Percentiles rank a stretch among this genome's conserved stretches.
phyloP scores from a whole-genome alignment of 2,329 filamentous ascomycete genomes.

The Neophaeococcomyces mojaviensis region DNA sequence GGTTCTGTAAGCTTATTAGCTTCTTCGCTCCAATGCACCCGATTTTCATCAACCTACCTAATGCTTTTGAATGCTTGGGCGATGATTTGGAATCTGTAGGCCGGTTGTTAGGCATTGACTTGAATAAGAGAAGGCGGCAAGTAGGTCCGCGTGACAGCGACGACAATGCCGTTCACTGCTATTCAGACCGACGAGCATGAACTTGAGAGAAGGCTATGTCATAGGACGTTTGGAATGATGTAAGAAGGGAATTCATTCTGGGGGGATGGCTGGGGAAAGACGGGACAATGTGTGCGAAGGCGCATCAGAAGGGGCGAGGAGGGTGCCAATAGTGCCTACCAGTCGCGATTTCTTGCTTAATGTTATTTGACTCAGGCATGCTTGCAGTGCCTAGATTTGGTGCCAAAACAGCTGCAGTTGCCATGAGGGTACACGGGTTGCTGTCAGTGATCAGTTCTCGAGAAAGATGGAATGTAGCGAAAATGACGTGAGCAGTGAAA shows the following conservation, averaged over 20 bases:
- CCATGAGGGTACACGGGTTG: slow-evolving; percentile 18
- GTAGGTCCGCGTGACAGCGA: slow-evolving; percentile 25
- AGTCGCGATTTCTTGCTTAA: slow-evolving; percentile 1
- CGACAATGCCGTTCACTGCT: background rate
- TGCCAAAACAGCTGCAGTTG: slow-evolving; percentile 8
- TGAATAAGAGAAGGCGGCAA: slow-evolving; percentile 22
- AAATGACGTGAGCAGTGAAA: background rate
- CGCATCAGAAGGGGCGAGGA: slow-evolving; percentile 21
- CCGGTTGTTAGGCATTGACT: too few relatives aligned
- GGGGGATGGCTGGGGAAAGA: slow-evolving; percentile 22
- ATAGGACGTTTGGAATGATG: background rate
- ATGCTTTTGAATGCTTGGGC: too few relatives aligned
- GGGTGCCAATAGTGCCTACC: slow-evolving; percentile 5
- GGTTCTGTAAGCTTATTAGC: too few relatives aligned
- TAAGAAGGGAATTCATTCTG: background rate
- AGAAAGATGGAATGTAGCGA: slow-evolving; percentile 7
- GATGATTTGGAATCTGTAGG: too few relatives aligned
- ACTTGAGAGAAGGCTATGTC: background rate
- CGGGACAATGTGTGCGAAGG: slow-evolving; percentile 14
- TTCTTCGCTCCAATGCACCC: too few relatives aligned
- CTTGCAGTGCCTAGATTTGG: slow-evolving; percentile 4
- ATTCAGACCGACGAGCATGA: too few relatives aligned
- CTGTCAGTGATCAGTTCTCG: slow-evolving; percentile 10
- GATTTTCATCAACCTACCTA: too few relatives aligned
- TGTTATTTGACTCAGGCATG: slow-evolving; percentile 8